Base-by-base conservation (phyloP, 2,329 filamentous ascomycete species). In the Colletotrichum sp. region DNA sequence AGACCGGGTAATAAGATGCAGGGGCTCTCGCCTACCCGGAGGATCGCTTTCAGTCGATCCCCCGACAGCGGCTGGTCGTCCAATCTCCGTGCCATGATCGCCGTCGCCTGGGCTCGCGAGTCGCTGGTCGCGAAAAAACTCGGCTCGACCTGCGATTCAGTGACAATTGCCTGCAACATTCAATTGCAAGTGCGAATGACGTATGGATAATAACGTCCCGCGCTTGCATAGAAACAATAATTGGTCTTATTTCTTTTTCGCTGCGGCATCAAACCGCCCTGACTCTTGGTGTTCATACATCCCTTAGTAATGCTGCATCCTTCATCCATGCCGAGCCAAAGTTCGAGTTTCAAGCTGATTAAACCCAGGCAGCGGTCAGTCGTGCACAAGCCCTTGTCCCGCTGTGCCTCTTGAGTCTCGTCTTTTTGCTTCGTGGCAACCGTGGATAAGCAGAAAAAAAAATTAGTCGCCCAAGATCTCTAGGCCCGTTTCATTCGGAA, bases 401-500 rank as follows among this genome's bases (percentile, higher is more conserved):
- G 44, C 44, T 21, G 44, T 49, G 18, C 44, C 44, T 49, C 5
- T n/a, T n/a, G 18, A 21, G 39, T 18, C 36, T 24, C 32, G 12
- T 13, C 30, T n/a, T 49, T 21, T 44, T 62, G 15, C n/a, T 59
- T 28, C 28, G 30, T 28, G 68, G 21, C 39, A 59, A 36, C 24
- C 30, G 13, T 64, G 16, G 28, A 21, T n/a, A 28, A 44, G 32
- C 55, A 36, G 30, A 18, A 21, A 34, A 49, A 71, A 55, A 62
- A 62, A 10, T 36, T 18, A 52, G 36, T 32, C 60, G 59, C 60
- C 62, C 68, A 55, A 72, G 72, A 57, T 68, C 55, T 68, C 63
- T 75, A 57, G 72, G 39, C 72, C 21, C 63, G 72, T 75, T 75
- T 75, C 72, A 75, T 24, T 57, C 62, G 72, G 72, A 75, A 59